Conservation (phyloP, 2,329 filamentous ascomycete genomes). For the Geosmithia morbida region DNA sequence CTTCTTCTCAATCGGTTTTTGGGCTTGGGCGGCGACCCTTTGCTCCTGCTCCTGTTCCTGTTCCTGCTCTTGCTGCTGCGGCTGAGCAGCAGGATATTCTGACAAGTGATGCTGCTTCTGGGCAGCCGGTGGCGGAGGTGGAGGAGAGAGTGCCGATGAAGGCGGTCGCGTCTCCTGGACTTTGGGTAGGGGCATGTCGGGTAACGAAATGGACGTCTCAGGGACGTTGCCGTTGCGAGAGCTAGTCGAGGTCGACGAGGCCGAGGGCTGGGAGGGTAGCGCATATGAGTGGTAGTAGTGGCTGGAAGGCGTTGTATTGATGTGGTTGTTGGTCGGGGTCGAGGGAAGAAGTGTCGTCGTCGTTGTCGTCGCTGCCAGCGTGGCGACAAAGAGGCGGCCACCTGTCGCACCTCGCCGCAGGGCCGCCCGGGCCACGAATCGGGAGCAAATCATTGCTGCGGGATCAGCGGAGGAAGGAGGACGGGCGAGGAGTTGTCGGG, state of each 20-base stretch:
- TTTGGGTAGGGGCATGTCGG: conserved; percentile 25
- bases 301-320: conserved; percentile 4
- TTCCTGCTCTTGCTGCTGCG: conserved; percentile 8
- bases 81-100: not conserved
- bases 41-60: conserved; percentile 6
- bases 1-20: conserved; percentile 26
- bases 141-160: conserved; percentile 5
- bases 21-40: conserved; percentile 48
- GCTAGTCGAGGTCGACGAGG: conserved; percentile 15
- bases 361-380: too few relatives aligned
- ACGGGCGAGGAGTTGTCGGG: not conserved
- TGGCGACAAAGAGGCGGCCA: conserved; percentile 1
- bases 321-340: not conserved
- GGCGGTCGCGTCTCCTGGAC: conserved; percentile 33
- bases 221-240: conserved; percentile 24
- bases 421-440: conserved; percentile 24
- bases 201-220: conserved; percentile 31
- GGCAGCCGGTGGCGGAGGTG: conserved; percentile 2
- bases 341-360: conserved; percentile 4
- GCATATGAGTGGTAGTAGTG: conserved; percentile 37
- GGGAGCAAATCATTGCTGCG: conserved; percentile 25
- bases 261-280: conserved; percentile 25
- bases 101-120: conserved; percentile 5
- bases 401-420: conserved; percentile 10
- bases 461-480: conserved; percentile 9